A percentile compares a stretch with the other conserved stretches of the same genome.
Evolutionary conservation across 2,329 filamentous ascomycete species (phyloP).

Genomic region (Sordariomycetes sp.): DNA sequence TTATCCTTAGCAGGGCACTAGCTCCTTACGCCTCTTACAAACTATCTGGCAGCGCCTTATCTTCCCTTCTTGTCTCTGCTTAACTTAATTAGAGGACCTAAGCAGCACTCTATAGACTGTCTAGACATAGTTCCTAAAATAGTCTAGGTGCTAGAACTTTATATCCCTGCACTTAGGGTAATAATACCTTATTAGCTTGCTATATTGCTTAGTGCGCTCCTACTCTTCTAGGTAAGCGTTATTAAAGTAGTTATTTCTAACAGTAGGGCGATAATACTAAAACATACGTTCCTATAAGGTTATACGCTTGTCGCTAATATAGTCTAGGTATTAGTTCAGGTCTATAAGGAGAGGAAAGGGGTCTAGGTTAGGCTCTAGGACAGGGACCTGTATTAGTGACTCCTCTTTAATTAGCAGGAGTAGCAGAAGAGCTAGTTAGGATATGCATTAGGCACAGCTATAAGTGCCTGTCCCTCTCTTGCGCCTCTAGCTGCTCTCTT

Average conservation of each 20-base stretch:
- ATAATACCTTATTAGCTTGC: slow-evolving; percentile 8
- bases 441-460: background rate
- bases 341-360: slow-evolving; percentile 11
- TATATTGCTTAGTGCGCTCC: slow-evolving; percentile 7
- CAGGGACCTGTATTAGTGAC: background rate
- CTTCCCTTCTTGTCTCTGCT: background rate
- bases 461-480: background rate
- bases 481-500: slow-evolving; percentile 7
- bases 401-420: background rate
- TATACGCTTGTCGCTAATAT: slow-evolving; percentile 10
- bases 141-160: slow-evolving; percentile 8
- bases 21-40: background rate
- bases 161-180: slow-evolving; percentile 6
- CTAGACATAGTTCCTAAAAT: slow-evolving; percentile 10
- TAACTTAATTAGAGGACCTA: slow-evolving; percentile 5
- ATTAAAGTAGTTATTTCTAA: slow-evolving; percentile 14
- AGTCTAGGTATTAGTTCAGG: slow-evolving; percentile 10
- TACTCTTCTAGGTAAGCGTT: slow-evolving; percentile 9
- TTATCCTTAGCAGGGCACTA: background rate
- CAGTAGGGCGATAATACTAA: slow-evolving; percentile 7
- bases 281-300: slow-evolving; percentile 9
- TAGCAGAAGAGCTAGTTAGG: background rate
- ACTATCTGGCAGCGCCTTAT: background rate
- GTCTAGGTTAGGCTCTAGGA: slow-evolving; percentile 5
- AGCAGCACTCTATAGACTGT: slow-evolving; percentile 8